These are phyloP conservation scores for Capsicum pubescens DNA, from an alignment of 257 asterid species.

Conservation along the genomic window DNA sequence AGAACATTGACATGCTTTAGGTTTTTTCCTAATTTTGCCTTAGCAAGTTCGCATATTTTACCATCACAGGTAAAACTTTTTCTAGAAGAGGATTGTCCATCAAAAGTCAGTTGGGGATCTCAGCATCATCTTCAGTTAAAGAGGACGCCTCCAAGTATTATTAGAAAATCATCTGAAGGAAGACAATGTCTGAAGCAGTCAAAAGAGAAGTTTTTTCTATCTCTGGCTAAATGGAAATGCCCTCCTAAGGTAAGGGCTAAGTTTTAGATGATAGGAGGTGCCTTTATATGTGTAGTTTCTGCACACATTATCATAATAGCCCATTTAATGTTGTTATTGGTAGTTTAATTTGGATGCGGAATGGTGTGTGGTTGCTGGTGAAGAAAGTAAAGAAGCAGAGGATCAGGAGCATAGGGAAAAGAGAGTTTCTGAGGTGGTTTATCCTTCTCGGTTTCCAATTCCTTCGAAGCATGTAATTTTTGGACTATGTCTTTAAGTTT, in stretches of 20 bases:
- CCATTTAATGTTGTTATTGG: conserved; percentile 12
- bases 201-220: conserved; percentile 22
- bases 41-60: neutral
- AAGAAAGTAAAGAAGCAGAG: conserved; percentile 51
- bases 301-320: neutral
- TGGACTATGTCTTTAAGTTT: conserved; percentile 8
- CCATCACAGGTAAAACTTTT: conserved; percentile 31
- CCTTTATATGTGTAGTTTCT: neutral
- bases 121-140: conserved; percentile 24
- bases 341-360: conserved; percentile 42
- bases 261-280: conserved; percentile 17
- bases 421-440: conserved; percentile 37
- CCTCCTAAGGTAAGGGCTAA: conserved; percentile 39
- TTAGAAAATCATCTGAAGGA: neutral
- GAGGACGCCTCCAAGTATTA: neutral
- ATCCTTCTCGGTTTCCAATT: conserved; percentile 40
- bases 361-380: conserved; percentile 60
- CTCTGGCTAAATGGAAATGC: conserved; percentile 38
- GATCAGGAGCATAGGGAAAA: conserved; percentile 39
- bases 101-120: conserved; percentile 29
- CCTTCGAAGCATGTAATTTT: conserved; percentile 45
- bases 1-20: neutral
- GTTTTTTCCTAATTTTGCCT: neutral
- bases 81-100: conserved; percentile 23
- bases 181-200: neutral